phyloP scores from a whole-genome alignment of 176 grass and related monocot genomes.

The Oryza punctata region DNA sequence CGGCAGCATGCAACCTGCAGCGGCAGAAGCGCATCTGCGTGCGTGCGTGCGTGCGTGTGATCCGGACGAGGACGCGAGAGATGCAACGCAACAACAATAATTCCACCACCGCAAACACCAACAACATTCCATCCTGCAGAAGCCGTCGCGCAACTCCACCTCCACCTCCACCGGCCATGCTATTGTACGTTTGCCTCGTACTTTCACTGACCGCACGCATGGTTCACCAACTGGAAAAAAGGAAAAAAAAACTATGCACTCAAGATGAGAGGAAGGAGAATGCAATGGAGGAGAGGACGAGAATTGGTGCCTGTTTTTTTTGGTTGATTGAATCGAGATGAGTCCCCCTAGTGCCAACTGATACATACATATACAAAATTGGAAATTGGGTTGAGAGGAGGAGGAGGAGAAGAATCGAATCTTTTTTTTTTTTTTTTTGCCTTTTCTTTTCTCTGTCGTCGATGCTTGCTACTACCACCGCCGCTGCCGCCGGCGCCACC shows the following conservation, averaged over 20 bases:
- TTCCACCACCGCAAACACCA: background rate
- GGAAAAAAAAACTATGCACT: background rate
- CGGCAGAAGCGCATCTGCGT: background rate
- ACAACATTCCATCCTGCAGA: conserved; percentile 72
- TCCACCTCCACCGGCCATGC: background rate
- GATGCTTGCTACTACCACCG: background rate
- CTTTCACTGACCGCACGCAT: conserved; percentile 41
- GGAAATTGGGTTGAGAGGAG: background rate
- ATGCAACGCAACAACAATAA: background rate
- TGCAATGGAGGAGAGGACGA: background rate
- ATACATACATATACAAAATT: conserved; percentile 49
- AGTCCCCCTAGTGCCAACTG: conserved; percentile 5
- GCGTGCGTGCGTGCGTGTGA: background rate
- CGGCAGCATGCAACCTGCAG: background rate
- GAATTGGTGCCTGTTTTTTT: background rate
- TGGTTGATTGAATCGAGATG: background rate
- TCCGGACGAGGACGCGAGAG: background rate
- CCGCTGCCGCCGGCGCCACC: background rate
- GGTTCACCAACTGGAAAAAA: too few relatives aligned
- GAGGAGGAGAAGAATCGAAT: background rate
- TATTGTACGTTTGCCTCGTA: conserved; percentile 31
- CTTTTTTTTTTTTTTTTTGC: background rate
- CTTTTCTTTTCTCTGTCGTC: background rate
- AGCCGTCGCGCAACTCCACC: conserved; percentile 19
- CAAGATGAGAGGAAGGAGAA: background rate